Percentiles rank a stretch among this genome's conserved stretches.
Conservation (phyloP, 768 basidiomycete genomes). For the Leccinellum luteum region DNA sequence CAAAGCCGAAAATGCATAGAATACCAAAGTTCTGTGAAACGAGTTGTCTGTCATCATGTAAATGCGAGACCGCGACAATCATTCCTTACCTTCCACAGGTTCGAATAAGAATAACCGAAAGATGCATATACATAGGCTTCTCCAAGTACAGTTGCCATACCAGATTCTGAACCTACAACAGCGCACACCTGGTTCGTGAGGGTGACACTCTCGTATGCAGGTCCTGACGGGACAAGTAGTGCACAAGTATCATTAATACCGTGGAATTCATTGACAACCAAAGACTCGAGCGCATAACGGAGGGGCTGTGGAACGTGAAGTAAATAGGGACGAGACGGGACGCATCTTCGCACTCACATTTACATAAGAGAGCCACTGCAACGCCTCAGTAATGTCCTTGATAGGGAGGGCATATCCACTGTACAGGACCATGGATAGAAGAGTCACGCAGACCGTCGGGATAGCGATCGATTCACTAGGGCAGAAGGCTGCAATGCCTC, state of each 20-base stretch:
- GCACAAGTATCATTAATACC: slow-evolving; percentile 36
- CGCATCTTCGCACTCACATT: slow-evolving; percentile 34
- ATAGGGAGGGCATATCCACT: slow-evolving; percentile 39
- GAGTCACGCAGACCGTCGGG: slow-evolving; percentile 30
- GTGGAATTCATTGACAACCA: slow-evolving; percentile 51
- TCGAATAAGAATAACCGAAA: slow-evolving; percentile 25
- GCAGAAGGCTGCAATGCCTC: slow-evolving; percentile 57
- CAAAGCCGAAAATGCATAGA: slow-evolving; percentile 40
- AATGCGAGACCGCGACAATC: not conserved
- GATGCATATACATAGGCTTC: slow-evolving; percentile 37
- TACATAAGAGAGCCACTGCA: slow-evolving; percentile 19
- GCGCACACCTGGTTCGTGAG: slow-evolving; percentile 43
- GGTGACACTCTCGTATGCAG: slow-evolving; percentile 33
- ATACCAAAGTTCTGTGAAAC: slow-evolving; percentile 40
- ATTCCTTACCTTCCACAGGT: slow-evolving; percentile 40
- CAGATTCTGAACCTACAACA: slow-evolving; percentile 39
- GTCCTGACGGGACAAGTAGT: slow-evolving; percentile 31
- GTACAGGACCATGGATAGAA: slow-evolving; percentile 41
- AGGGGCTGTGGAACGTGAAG: slow-evolving; percentile 29
- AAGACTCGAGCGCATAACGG: slow-evolving; percentile 23
- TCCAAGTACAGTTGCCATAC: slow-evolving; percentile 40
- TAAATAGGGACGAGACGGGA: slow-evolving; percentile 33
- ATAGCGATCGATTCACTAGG: slow-evolving; percentile 49
- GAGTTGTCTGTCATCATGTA: not conserved
- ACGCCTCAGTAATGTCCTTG: slow-evolving; percentile 1